Percentiles rank a stretch among this genome's conserved stretches.
Evolutionary conservation across 805 yeast species (phyloP).

Genomic region (Cyberlindnera meyerae): DNA sequence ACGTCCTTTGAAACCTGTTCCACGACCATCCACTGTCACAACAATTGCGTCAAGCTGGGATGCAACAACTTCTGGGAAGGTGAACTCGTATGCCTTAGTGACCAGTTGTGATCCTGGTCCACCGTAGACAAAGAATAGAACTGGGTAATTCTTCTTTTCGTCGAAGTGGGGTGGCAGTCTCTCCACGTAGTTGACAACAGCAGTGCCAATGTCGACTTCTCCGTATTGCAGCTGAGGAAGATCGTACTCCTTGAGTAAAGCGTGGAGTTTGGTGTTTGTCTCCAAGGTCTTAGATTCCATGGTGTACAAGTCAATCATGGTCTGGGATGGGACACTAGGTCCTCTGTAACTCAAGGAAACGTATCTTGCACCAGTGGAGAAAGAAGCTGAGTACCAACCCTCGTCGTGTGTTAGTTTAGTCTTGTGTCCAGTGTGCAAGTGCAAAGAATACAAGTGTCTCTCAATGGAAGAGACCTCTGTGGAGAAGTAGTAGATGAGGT

Average conservation of each 20-base stretch:
- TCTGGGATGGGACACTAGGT: conserved; percentile 77
- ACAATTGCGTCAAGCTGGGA: conserved; percentile 78
- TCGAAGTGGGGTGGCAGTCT: conserved; percentile 74
- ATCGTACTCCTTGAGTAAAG: conserved; percentile 38
- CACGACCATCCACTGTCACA: conserved; percentile 95
- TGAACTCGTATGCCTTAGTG: conserved; percentile 49
- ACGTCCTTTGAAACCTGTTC: conserved; percentile 87
- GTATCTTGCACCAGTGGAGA: conserved; percentile 75
- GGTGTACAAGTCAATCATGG: conserved; percentile 51
- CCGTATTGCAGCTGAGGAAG: conserved; percentile 54
- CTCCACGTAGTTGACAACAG: conserved; percentile 63
- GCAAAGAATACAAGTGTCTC: conserved; percentile 73
- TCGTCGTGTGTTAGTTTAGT: conserved; percentile 36
- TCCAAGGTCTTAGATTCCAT: conserved; percentile 29
- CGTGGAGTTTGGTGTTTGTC: conserved; percentile 37
- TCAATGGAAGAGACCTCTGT: conserved; percentile 78
- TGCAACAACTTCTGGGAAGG: conserved; percentile 72
- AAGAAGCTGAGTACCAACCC: conserved; percentile 68
- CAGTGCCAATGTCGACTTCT: conserved; percentile 45
- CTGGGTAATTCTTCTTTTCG: conserved; percentile 55
- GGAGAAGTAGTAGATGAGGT: conserved; percentile 56
- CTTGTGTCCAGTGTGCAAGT: conserved; percentile 41
- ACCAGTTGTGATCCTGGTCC: conserved; percentile 95
- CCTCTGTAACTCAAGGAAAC: conserved; percentile 70
- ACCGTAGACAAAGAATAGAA: conserved; percentile 86